These are phyloP conservation scores for Fusarium pseudoanthophilum DNA, from an alignment of 2,329 filamentous ascomycete species.

Conservation along the genomic window DNA sequence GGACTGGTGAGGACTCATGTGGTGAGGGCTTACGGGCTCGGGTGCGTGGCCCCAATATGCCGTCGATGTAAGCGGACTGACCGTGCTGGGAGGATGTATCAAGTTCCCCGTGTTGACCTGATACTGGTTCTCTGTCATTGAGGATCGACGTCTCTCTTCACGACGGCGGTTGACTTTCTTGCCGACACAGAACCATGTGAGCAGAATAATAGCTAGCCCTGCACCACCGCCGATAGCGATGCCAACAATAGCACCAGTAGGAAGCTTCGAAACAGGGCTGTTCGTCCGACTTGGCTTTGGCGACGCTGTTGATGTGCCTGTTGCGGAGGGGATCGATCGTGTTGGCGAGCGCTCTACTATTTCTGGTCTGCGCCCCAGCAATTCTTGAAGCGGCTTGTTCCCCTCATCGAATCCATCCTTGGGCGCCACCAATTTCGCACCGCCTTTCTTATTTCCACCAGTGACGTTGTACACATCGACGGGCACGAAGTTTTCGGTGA, in stretches of 20 bases:
- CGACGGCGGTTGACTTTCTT: neutral
- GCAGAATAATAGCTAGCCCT: rapidly evolving
- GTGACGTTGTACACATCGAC: neutral
- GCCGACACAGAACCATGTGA: neutral
- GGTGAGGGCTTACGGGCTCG: neutral
- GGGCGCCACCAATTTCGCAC: neutral
- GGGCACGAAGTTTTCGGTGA: neutral
- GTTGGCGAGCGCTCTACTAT: neutral
- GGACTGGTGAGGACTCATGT: neutral
- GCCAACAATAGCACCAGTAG: neutral
- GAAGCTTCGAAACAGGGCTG: neutral
- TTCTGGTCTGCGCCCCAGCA: neutral
- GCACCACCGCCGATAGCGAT: neutral
- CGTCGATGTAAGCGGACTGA: neutral
- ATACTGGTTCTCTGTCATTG: neutral
- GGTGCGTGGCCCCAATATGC: neutral
- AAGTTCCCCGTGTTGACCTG: neutral
- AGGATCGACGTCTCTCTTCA: neutral
- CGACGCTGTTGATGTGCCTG: neutral
- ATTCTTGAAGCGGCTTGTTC: neutral
- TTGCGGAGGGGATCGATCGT: neutral
- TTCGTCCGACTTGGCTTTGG: neutral
- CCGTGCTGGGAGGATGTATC: neutral
- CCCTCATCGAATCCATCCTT: neutral
- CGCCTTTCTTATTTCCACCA: neutral